Conservation (phyloP, 2,329 filamentous ascomycete genomes). For the Pseudocercospora crystallina region DNA sequence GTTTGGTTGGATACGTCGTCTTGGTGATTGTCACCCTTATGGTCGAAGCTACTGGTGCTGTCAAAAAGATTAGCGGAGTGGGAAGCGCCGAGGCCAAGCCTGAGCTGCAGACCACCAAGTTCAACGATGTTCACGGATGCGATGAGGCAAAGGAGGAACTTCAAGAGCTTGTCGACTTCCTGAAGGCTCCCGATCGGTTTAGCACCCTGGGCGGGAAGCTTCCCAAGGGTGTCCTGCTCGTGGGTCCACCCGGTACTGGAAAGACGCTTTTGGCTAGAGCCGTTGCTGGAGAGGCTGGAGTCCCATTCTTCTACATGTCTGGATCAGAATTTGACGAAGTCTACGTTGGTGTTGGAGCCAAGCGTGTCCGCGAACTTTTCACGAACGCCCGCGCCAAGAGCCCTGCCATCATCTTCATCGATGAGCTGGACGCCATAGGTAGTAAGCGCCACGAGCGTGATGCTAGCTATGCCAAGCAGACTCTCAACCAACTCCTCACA, state of each 20-base stretch:
- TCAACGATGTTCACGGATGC: conserved; percentile 92
- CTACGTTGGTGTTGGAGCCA: conserved; percentile 94
- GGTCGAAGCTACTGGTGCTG: conserved; percentile 74
- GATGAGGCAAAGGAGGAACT: conserved; percentile 98
- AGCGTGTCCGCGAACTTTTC: conserved; percentile 94
- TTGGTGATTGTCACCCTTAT: conserved; percentile 77
- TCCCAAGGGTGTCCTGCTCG: conserved; percentile 91
- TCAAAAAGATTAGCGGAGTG: conserved; percentile 73
- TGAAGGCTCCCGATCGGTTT: conserved; percentile 91
- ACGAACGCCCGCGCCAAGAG: conserved; percentile 78
- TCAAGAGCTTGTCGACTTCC: conserved; percentile 92
- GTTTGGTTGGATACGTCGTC: conserved; percentile 74
- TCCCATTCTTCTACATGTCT: conserved; percentile 99
- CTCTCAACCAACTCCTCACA: conserved; percentile 92
- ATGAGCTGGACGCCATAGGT: conserved; percentile 91
- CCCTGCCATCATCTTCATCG: conserved; percentile 92
- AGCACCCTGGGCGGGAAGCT: conserved; percentile 92
- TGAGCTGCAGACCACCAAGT: conserved; percentile 86
- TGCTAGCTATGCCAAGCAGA: conserved; percentile 94
- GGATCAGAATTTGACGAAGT: conserved; percentile 98
- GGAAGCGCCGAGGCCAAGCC: conserved; percentile 84
- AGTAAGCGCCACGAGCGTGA: conserved; percentile 91
- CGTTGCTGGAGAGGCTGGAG: conserved; percentile 93
- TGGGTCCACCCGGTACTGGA: conserved; percentile 93
- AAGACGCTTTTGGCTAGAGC: conserved; percentile 95